Conservation (phyloP, 768 basidiomycete species). For the Cystobasidium onofrii region DNA sequence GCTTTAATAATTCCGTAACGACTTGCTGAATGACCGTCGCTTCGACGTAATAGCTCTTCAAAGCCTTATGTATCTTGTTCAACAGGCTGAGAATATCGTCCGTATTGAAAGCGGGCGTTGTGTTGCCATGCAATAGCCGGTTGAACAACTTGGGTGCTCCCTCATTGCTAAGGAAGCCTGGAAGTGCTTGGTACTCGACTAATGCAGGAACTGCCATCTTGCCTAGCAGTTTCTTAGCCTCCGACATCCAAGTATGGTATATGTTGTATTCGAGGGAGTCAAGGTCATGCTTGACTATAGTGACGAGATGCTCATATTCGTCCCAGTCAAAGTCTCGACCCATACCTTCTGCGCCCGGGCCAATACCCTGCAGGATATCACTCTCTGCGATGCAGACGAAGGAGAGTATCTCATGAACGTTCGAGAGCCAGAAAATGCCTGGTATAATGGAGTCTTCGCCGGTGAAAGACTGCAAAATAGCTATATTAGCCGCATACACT, state of each 20-base stretch:
- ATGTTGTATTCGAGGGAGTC: constrained; percentile 98
- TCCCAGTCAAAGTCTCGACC: constrained; percentile 92
- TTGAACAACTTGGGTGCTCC: constrained; percentile 89
- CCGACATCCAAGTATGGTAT: constrained; percentile 98
- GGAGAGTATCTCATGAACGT: constrained; percentile 97
- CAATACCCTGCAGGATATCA: constrained; percentile 96
- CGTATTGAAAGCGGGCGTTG: constrained; percentile 87
- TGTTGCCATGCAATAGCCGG: constrained; percentile 76
- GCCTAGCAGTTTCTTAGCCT: constrained; percentile 86
- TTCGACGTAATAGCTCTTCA: constrained; percentile 98
- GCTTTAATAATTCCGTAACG: constrained; percentile 83
- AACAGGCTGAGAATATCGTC: constrained; percentile 93
- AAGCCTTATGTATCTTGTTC: constrained; percentile 95
- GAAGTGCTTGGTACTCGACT: constrained; percentile 93
- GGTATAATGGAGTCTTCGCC: constrained; percentile 93
- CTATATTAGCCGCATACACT: too few species aligned
- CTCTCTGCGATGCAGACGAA: constrained; percentile 98
- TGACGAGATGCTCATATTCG: constrained; percentile 89
- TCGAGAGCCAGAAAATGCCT: constrained; percentile 99
- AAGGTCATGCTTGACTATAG: constrained; percentile 97
- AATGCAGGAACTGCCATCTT: constrained; percentile 99
- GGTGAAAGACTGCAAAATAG: constrained; percentile 60
- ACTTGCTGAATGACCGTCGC: constrained; percentile 93
- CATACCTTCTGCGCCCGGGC: constrained; percentile 84
- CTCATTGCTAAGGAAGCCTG: constrained; percentile 93